Evolutionary conservation across 228 moss, liverwort and hornwort genomes (phyloP).

Genomic region (Sphagnum magellanicum): DNA sequence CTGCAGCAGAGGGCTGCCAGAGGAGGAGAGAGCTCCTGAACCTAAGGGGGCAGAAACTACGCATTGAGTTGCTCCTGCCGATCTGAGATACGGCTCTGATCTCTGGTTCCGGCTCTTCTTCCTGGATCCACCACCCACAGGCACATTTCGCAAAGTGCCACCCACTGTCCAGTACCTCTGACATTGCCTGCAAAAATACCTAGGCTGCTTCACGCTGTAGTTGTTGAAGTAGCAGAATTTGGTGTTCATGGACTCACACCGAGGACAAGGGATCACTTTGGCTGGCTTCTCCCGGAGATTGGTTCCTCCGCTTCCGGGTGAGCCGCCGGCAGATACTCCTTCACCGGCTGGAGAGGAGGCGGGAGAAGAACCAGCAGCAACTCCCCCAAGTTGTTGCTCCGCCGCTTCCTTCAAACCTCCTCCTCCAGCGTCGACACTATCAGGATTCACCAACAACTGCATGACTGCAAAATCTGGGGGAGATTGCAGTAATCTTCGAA

Average conservation of each 20-base stretch:
- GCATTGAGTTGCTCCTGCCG: neutral
- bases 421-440: no score
- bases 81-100: conserved; percentile 34
- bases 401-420: no score
- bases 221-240: conserved; percentile 63
- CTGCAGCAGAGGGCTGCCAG: conserved; percentile 7
- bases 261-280: conserved; percentile 42
- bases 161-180: conserved; percentile 63
- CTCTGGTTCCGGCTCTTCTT: conserved; percentile 36
- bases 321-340: neutral
- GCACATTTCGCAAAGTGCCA: conserved; percentile 55
- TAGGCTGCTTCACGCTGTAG: conserved; percentile 40
- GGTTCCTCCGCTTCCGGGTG: conserved; percentile 21
- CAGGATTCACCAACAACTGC: no score
- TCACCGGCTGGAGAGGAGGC: no score
- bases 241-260: conserved; percentile 54
- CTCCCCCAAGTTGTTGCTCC: no score
- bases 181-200: conserved; percentile 55
- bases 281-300: conserved; percentile 32
- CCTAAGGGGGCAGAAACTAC: conserved; percentile 8
- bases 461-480: no score
- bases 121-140: conserved; percentile 47
- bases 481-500: no score
- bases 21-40: neutral
- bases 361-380: no score